Percentiles rank a stretch among this genome's conserved stretches.
These are phyloP conservation scores for Physcomitrium patens DNA, from an alignment of 225 moss, liverwort and hornwort genomes.

Conservation along the genomic window DNA sequence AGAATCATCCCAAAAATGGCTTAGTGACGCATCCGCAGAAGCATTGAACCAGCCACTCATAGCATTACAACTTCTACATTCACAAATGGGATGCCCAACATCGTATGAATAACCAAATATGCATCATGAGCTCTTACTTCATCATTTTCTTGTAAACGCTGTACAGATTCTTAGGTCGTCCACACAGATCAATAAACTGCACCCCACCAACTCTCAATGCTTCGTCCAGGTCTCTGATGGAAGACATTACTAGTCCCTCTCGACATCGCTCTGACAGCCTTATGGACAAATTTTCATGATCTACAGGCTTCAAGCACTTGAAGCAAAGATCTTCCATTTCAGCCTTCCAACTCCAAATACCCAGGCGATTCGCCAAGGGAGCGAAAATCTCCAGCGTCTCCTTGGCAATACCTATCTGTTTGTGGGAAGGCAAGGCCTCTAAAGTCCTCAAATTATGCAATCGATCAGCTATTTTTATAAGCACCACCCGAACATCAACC, in stretches of 20 bases:
- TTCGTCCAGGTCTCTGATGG: constrained; percentile 68
- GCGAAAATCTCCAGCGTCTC: constrained; percentile 86
- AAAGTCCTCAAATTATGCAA: constrained; percentile 88
- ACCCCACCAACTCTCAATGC: constrained; percentile 62
- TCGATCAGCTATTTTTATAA: constrained; percentile 89
- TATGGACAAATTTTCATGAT: constrained; percentile 59
- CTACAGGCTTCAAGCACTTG: constrained; percentile 68
- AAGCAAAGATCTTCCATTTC: constrained; percentile 95
- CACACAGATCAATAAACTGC: constrained; percentile 72
- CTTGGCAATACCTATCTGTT: constrained; percentile 72
- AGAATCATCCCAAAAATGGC: not conserved
- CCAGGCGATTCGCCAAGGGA: constrained; percentile 85
- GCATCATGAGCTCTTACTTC: constrained; percentile 48
- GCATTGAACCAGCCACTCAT: not conserved
- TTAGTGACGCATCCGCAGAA: constrained; percentile 14
- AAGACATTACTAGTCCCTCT: constrained; percentile 70
- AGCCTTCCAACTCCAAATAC: constrained; percentile 98
- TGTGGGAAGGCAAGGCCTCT: constrained; percentile 57
- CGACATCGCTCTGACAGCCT: constrained; percentile 69
- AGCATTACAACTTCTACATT: not conserved
- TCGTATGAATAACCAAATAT: not conserved
- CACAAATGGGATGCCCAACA: not conserved
- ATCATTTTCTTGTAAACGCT: constrained; percentile 88
- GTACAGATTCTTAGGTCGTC: constrained; percentile 92
- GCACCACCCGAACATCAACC: constrained; percentile 90